Evolutionary conservation across 176 grass and related monocot genomes (phyloP).

Genomic region (Cenchrus purpureus): DNA sequence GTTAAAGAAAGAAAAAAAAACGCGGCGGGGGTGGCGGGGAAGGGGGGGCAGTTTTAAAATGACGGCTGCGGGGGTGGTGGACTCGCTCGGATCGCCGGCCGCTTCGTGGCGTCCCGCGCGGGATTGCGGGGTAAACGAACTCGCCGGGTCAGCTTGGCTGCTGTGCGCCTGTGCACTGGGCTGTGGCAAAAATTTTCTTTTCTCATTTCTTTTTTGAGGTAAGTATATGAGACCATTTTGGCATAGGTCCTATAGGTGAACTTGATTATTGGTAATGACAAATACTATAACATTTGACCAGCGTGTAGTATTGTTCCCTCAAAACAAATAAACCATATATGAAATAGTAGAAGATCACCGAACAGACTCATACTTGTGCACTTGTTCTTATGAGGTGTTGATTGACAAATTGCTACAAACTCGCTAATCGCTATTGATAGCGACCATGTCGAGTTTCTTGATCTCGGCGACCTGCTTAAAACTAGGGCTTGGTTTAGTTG

Average conservation of each 20-base stretch:
- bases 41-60: not conserved
- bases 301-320: too few species aligned
- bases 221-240: not conserved
- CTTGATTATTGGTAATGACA: not conserved
- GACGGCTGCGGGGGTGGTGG: not conserved
- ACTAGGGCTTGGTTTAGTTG: too few species aligned
- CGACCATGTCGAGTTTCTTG: too few species aligned
- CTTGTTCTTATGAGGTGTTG: too few species aligned
- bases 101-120: not conserved
- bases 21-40: not conserved
- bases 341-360: too few species aligned
- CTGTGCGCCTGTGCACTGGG: not conserved
- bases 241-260: not conserved
- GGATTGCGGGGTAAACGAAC: not conserved
- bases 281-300: too few species aligned
- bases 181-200: not conserved
- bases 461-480: too few species aligned
- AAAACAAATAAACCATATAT: too few species aligned
- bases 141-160: not conserved
- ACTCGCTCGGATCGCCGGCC: not conserved
- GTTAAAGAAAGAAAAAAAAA: constrained; percentile 41
- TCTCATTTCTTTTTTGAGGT: not conserved
- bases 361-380: too few species aligned
- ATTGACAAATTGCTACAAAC: too few species aligned
- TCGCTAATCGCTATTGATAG: too few species aligned